These are phyloP conservation scores for Yarrowia sp. DNA, from an alignment of 805 yeast species.

Conservation along the genomic window DNA sequence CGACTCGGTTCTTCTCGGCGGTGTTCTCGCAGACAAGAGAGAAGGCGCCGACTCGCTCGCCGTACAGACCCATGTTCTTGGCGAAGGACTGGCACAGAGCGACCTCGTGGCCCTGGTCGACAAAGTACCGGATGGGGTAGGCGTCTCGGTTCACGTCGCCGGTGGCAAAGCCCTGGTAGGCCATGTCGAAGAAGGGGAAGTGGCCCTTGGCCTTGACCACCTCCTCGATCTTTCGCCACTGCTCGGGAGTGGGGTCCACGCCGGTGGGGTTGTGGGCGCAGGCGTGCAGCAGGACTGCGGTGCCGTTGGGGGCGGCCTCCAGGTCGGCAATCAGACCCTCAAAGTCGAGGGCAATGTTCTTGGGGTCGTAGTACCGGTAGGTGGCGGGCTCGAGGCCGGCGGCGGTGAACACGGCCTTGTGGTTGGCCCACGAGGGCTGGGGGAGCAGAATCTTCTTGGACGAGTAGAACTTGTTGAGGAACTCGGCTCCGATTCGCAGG, in stretches of 20 bases:
- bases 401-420: slow-evolving; percentile 75
- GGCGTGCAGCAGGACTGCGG: slow-evolving; percentile 82
- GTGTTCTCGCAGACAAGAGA: slow-evolving; percentile 64
- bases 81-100: slow-evolving; percentile 94
- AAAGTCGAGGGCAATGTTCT: slow-evolving; percentile 67
- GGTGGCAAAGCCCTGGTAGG: slow-evolving; percentile 96
- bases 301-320: slow-evolving; percentile 60
- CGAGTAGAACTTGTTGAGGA: slow-evolving; percentile 66
- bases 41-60: slow-evolving; percentile 95
- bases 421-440: slow-evolving; percentile 95
- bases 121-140: slow-evolving; percentile 71
- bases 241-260: slow-evolving; percentile 82
- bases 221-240: slow-evolving; percentile 77
- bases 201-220: slow-evolving; percentile 68
- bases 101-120: slow-evolving; percentile 61
- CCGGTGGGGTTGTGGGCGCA: slow-evolving; percentile 99
- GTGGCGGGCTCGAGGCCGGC: slow-evolving; percentile 68
- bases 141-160: slow-evolving; percentile 87
- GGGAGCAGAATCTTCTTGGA: slow-evolving; percentile 71
- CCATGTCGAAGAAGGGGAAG: slow-evolving; percentile 87
- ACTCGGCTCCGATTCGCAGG: slow-evolving; percentile 81
- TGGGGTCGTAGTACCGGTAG: slow-evolving; percentile 74
- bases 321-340: slow-evolving; percentile 69
- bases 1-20: slow-evolving; percentile 61
- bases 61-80: slow-evolving; percentile 95